Base-by-base conservation (phyloP, 148 eudicot genomes). In the Simmondsia chinensis region DNA sequence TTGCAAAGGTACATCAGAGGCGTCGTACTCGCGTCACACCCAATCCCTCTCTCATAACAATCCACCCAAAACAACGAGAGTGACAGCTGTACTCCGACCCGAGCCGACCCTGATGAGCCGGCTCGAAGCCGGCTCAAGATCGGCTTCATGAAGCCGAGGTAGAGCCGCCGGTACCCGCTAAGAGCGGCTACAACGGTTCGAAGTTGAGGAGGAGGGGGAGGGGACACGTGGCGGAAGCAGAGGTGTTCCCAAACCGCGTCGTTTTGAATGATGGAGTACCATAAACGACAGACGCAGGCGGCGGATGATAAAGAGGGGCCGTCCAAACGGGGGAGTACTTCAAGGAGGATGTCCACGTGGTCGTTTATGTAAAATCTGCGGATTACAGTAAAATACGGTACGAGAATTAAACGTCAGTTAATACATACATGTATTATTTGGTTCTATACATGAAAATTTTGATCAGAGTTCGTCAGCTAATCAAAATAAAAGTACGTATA, bases 231-330 rank as follows among this genome's bases (percentile, higher is more conserved):
- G 46, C 75, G 78, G 63, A 89, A 89, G 57, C 97, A 89, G 16
- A 89, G 66, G 49, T 65, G 73, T 48, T 89, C 95, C 97, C 97
- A 89, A 0, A 89, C 57, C 6, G 75, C 14, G 51, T 89, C 93
- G 57, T 68, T 76, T 1, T 66, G 41, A 6, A 66, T 56, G 1
- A 79, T 43, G 9, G 72, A 31, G 11, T 68, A 52, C 97, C 97
- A 89, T 3, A 63, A 52, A 12, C 71, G 60, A 52, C 97, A 89
- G 1, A 89, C 97, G 15, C 84, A 79, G 1, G 95, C 69, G 9
- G 97, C 93, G 0, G 56, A 43, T 2, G 64, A 78, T 1, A 89
- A 39, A 2, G 88, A 76, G 0, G 61, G 65, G 6, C 65, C 73
- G 63, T 89, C 97, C 4, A 89, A 69, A 0, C 87, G 54, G 41